Conservation (phyloP, 202 grass and related monocot species). For the Saccharum hybrid region DNA sequence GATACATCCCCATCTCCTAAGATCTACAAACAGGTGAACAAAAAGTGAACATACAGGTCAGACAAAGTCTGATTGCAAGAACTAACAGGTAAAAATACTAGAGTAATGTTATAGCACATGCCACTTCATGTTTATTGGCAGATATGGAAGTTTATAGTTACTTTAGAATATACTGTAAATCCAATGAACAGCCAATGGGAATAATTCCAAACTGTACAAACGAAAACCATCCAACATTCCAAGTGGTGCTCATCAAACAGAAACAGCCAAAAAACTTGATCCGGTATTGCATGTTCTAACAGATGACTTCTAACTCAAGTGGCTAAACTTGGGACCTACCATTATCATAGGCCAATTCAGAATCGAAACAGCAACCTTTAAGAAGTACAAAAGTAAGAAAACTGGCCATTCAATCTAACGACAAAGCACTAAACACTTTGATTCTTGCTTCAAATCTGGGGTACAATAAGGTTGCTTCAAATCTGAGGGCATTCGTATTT, state of each 20-base stretch:
- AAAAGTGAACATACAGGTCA: conserved; percentile 31
- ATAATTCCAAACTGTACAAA: background rate
- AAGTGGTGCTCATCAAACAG: conserved; percentile 17
- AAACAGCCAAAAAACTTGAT: conserved; percentile 19
- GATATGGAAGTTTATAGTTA: background rate
- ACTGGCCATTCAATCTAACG: background rate
- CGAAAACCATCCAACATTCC: background rate
- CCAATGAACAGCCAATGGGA: background rate
- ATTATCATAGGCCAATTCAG: background rate
- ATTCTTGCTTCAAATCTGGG: background rate
- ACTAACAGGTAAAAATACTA: conserved; percentile 1
- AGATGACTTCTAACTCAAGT: background rate
- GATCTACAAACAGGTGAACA: conserved; percentile 58
- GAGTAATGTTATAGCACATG: background rate
- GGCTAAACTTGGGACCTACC: background rate
- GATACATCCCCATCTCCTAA: conserved; percentile 87
- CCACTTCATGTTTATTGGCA: background rate
- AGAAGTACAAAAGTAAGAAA: conserved; percentile 2
- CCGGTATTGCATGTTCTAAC: background rate
- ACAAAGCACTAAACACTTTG: background rate
- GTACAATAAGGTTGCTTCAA: background rate
- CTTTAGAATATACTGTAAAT: background rate
- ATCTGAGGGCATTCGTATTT: background rate
- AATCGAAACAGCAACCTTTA: background rate
- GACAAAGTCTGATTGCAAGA: background rate